Conservation (phyloP, 2,329 filamentous ascomycete species). For the Aspergillus fructus region DNA sequence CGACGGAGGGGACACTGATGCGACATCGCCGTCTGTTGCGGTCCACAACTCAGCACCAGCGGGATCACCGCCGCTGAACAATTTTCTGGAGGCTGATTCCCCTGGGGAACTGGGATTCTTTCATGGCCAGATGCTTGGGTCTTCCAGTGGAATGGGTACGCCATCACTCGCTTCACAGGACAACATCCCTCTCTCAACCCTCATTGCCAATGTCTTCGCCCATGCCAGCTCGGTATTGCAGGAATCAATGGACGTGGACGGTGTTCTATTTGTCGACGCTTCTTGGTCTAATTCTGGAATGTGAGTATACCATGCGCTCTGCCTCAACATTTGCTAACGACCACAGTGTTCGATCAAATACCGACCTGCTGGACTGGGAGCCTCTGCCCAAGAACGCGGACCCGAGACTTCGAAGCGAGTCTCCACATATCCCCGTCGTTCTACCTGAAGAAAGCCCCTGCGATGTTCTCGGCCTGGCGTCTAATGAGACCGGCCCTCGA, state of each 20-base stretch:
- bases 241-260: constrained; percentile 41
- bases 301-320: constrained; percentile 9
- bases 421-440: neutral
- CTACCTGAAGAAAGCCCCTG: neutral
- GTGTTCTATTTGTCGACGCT: constrained; percentile 30
- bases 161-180: constrained; percentile 15
- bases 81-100: neutral
- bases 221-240: constrained; percentile 45
- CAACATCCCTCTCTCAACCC: constrained; percentile 9
- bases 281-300: constrained; percentile 21
- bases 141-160: constrained; percentile 11
- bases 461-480: neutral
- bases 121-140: neutral
- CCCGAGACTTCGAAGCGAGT: neutral
- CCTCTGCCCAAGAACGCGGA: constrained; percentile 2
- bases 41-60: neutral
- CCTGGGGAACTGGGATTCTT: neutral
- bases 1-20: neutral
- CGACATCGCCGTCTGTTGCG: neutral
- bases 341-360: neutral
- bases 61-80: neutral
- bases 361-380: neutral
- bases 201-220: constrained; percentile 34
- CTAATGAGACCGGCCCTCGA: neutral
- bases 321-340: neutral